Evolutionary conservation across 495 filamentous ascomycete genomes (phyloP).

Genomic region (Annulohypoxylon maeteangense): DNA sequence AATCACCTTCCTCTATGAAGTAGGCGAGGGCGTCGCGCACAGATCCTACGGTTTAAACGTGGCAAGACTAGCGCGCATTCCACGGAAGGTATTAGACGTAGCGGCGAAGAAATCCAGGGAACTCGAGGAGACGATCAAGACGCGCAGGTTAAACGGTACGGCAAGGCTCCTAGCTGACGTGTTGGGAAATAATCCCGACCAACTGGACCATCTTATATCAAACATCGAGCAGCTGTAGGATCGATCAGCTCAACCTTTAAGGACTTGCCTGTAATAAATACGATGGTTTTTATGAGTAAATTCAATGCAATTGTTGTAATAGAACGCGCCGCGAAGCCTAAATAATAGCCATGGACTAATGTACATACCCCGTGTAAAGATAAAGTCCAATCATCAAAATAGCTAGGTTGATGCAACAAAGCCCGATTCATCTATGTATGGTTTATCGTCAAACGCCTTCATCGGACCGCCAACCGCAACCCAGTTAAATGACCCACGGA

Average conservation of each 20-base stretch:
- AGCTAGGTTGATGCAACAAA: conserved; percentile 16
- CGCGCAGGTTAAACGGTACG: conserved; percentile 62
- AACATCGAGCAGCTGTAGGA: conserved; percentile 61
- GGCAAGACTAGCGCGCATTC: conserved; percentile 85
- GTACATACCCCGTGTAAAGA: conserved; percentile 18
- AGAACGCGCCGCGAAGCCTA: conserved; percentile 10
- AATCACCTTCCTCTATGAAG: conserved; percentile 85
- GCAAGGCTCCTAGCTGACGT: conserved; percentile 59
- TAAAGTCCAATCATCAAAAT: conserved; percentile 12
- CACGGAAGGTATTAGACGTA: conserved; percentile 76
- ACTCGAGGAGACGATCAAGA: conserved; percentile 78
- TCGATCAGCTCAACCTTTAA: neutral
- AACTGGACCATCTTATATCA: conserved; percentile 58
- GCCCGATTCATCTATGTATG: conserved; percentile 9
- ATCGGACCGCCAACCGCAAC: neutral
- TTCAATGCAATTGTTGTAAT: conserved; percentile 17
- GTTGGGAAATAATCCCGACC: conserved; percentile 47
- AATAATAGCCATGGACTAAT: conserved; percentile 27
- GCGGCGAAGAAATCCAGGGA: conserved; percentile 82
- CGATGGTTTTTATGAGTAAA: neutral
- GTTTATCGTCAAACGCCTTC: conserved; percentile 7
- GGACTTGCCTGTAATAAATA: neutral
- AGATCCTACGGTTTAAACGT: conserved; percentile 95
- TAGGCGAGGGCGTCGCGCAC: conserved; percentile 89
- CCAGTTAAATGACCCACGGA: neutral